Evolutionary conservation across 768 basidiomycete genomes (phyloP).

Genomic region (Vararia minispora): DNA sequence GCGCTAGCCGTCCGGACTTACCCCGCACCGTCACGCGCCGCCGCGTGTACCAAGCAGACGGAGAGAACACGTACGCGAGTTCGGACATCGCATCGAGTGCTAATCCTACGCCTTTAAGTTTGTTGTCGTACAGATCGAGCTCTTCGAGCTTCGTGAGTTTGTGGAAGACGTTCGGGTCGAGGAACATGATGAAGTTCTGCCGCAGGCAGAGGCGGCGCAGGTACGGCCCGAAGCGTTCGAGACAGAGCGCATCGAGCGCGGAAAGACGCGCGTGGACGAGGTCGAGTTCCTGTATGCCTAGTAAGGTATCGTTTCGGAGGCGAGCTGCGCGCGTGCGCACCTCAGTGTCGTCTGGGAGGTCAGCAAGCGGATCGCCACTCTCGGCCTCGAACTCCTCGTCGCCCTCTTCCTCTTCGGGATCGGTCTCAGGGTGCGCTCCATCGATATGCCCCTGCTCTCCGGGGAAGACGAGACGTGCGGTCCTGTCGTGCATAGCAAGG

Average conservation of each 20-base stretch:
- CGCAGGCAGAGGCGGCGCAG: slow-evolving; percentile 72
- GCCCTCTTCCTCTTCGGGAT: slow-evolving; percentile 44
- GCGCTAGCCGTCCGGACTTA: too few species aligned
- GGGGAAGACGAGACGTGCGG: slow-evolving; percentile 11
- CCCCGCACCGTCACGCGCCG: too few species aligned
- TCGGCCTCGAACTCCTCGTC: slow-evolving; percentile 19
- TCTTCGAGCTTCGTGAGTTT: slow-evolving; percentile 67
- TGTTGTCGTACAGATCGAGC: slow-evolving; percentile 93
- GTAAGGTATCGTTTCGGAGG: slow-evolving; percentile 8
- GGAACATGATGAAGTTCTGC: slow-evolving; percentile 68
- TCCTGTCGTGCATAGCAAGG: too few species aligned
- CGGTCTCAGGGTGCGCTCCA: too few species aligned
- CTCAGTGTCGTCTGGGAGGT: slow-evolving; percentile 78
- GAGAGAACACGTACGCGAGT: slow-evolving; percentile 37
- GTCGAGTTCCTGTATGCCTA: slow-evolving; percentile 60
- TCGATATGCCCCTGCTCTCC: slow-evolving; percentile 4
- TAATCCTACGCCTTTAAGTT: slow-evolving; percentile 62
- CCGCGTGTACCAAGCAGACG: too few species aligned
- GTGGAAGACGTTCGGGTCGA: slow-evolving; percentile 65
- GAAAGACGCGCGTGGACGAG: slow-evolving; percentile 71
- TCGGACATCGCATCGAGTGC: slow-evolving; percentile 47
- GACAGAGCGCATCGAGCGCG: slow-evolving; percentile 53
- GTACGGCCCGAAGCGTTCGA: slow-evolving; percentile 59
- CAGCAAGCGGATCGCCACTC: slow-evolving; percentile 50
- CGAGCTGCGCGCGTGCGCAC: slow-evolving; percentile 29